These are phyloP conservation scores for Metschnikowia gelsemii DNA, from an alignment of 805 yeast genomes.

Conservation along the genomic window DNA sequence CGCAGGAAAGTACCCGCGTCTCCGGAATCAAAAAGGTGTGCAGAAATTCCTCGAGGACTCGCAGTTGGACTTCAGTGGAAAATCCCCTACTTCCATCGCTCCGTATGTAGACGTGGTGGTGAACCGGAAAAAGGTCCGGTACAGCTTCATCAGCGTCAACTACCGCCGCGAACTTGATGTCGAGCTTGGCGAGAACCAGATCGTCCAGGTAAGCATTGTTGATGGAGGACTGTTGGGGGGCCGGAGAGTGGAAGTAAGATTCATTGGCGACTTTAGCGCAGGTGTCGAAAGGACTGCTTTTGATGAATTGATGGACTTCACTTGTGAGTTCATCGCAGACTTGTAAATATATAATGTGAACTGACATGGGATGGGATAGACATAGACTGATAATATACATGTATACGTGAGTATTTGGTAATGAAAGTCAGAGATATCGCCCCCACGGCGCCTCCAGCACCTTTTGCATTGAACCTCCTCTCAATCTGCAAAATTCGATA, in stretches of 20 bases:
- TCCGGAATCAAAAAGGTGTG: slow-evolving; percentile 43
- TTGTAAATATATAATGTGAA: slow-evolving; percentile 16
- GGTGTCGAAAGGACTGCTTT: slow-evolving; percentile 25
- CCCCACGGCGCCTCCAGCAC: no score
- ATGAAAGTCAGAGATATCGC: no score
- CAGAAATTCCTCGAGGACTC: slow-evolving; percentile 38
- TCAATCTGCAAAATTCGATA: no score
- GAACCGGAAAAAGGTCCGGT: slow-evolving; percentile 39
- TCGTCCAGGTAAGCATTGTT: slow-evolving; percentile 44
- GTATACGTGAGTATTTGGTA: no score
- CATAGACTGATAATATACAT: no score
- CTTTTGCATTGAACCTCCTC: no score
- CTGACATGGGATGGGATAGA: no score
- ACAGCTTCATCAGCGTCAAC: slow-evolving; percentile 44
- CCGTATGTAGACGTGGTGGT: slow-evolving; percentile 39
- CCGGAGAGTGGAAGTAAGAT: slow-evolving; percentile 39
- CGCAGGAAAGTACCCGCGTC: slow-evolving; percentile 29
- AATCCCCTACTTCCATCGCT: slow-evolving; percentile 35
- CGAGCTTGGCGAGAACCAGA: slow-evolving; percentile 30
- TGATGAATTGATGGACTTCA: slow-evolving; percentile 26
- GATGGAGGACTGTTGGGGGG: slow-evolving; percentile 66
- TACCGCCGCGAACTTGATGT: slow-evolving; percentile 48
- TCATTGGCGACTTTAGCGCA: slow-evolving; percentile 16
- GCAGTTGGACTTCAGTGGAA: slow-evolving; percentile 43
- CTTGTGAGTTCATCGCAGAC: slow-evolving; percentile 18